Conservation (phyloP, 177 flowering plant genomes). For the Vitis hybrid region DNA sequence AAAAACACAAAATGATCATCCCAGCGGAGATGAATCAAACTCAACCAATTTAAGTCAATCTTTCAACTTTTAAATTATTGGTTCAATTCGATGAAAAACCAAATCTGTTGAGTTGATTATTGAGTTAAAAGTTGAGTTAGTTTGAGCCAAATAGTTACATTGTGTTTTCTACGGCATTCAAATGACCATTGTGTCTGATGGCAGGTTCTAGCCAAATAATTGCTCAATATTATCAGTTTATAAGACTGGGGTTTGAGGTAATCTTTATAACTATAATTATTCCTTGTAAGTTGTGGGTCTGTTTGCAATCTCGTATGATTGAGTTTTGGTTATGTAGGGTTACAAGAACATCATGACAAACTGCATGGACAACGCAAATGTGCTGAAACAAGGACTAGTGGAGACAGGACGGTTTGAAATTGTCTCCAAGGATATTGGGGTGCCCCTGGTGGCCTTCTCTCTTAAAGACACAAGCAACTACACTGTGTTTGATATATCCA, state of each 20-base stretch:
- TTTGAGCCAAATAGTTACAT: neutral
- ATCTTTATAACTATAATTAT: neutral
- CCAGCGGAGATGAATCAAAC: too few species aligned
- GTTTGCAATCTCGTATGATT: neutral
- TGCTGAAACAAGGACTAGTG: constrained; percentile 39
- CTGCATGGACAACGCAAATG: constrained; percentile 52
- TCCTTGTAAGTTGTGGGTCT: neutral
- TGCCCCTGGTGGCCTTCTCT: constrained; percentile 60
- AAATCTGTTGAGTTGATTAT: too few species aligned
- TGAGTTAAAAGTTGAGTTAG: too few species aligned
- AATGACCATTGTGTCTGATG: neutral
- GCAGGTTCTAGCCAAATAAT: constrained; percentile 69
- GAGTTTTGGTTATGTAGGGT: constrained; percentile 32
- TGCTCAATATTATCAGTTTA: constrained; percentile 71
- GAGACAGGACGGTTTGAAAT: constrained; percentile 50
- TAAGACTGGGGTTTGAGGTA: constrained; percentile 69
- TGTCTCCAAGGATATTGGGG: constrained; percentile 58
- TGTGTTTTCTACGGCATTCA: neutral
- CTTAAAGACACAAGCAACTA: constrained; percentile 46
- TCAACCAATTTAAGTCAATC: neutral
- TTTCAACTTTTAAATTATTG: neutral
- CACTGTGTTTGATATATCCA: constrained; percentile 52
- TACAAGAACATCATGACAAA: constrained; percentile 48
- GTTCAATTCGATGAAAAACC: neutral
- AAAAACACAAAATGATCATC: too few species aligned